Evolutionary conservation across 371 early-diverging fungal species (phyloP), one percentile per base, ranked within the genome.

Genomic region (Rhizomucor pusillus): DNA sequence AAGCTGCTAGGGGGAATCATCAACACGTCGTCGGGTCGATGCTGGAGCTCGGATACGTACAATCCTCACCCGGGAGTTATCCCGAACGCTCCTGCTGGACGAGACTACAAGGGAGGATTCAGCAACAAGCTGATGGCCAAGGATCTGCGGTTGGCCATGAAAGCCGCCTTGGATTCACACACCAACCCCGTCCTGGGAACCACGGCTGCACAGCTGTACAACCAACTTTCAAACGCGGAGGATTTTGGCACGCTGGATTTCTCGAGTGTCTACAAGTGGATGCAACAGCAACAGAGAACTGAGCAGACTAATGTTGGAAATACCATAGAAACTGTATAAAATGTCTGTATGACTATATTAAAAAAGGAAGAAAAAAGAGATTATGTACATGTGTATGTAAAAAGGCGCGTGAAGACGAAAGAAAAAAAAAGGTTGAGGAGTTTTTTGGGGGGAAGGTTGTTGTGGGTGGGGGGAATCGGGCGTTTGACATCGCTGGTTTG

Each of bases 41-140:
- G 91, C 76, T 94, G 94, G 92, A 86, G 89, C 56, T 84, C 87
- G n/a, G 97, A 97, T 47, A 87, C 86, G 7, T 90, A 93, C 64
- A 94, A 95, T 63, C 99, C 97, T 18, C 85, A 85, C 43, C 99
- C 99, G 0, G 90, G 90, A 24, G 88, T 94, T 24, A 68, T 89
- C 47, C 79, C 85, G 23, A 85, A 79, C 52, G 94, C 90, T 2
- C 97, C 99, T 5, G 81, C 94, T n/a, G 75, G 84, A 40, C 80
- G 85, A 24, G 89, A 81, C 22, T 98, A 97, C 68, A 73, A 81
- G 29, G 97, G 94, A 47, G 99, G 99, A 19, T 98, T 98, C 67
- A 91, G 87, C 24, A 85, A 85, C 36, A 72, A 79, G 16, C 67
- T 98, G 57, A 95, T 96, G 92, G 89, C 90, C 35, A 98, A 98